phyloP scores from a whole-genome alignment of 1,284 basidiomycete species.

The Trametes sp. region DNA sequence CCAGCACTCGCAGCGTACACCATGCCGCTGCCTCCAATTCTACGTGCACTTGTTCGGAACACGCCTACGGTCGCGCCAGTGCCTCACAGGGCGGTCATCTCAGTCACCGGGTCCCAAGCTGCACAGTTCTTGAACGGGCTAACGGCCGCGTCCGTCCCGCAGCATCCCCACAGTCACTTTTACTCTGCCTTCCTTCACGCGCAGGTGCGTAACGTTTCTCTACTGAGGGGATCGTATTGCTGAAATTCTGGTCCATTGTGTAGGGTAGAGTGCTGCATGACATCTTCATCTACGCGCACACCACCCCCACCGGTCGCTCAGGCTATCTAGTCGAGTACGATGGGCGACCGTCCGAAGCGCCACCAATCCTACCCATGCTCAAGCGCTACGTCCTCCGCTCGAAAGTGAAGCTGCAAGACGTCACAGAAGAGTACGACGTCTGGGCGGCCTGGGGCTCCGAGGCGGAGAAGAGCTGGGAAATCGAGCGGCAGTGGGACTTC shows the following conservation, averaged over 20 bases:
- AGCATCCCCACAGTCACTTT: constrained; percentile 59
- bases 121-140: constrained; percentile 91
- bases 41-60: constrained; percentile 54
- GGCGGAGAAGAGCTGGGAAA: constrained; percentile 48
- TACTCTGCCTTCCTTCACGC: constrained; percentile 90
- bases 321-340: constrained; percentile 83
- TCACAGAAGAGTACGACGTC: constrained; percentile 77
- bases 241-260: constrained; percentile 8
- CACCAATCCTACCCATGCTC: constrained; percentile 68
- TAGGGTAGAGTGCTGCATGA: constrained; percentile 93
- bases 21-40: constrained; percentile 47
- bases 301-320: constrained; percentile 52
- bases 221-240: not conserved
- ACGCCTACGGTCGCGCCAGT: constrained; percentile 70
- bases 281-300: constrained; percentile 81
- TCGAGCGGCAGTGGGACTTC: constrained; percentile 57
- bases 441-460: constrained; percentile 82
- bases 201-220: constrained; percentile 60
- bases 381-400: constrained; percentile 90
- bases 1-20: not conserved
- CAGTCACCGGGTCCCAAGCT: constrained; percentile 85
- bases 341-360: constrained; percentile 60
- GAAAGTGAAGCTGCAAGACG: constrained; percentile 86
- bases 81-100: constrained; percentile 70
- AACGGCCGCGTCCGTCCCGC: constrained; percentile 68